Evolutionary conservation across 2,329 filamentous ascomycete genomes (phyloP), one percentile per base, ranked within the genome.

Genomic region (Xylariales sp.): DNA sequence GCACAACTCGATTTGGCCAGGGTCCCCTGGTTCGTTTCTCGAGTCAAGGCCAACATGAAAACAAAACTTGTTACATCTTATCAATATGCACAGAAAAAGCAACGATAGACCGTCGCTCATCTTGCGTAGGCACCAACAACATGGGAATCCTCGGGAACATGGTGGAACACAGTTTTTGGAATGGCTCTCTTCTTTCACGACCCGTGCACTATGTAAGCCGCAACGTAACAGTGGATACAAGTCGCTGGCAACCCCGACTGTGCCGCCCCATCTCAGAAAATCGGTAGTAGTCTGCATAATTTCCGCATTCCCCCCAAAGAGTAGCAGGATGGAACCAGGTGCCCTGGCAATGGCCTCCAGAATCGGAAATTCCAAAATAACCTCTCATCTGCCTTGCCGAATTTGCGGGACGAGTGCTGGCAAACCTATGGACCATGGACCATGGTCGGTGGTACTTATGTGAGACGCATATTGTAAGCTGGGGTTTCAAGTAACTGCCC

Each of bases 231-330:
- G 36, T n/a, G 18, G 21, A 31, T 10, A 27, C 14, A 16, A 25
- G 22, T 11, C 12, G n/a, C 22, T 38, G 35, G 22, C 22, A 21
- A 21, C 19, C 18, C 33, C 33, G 15, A 18, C 33, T 21, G 21
- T 16, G 18, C 24, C 36, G 18, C 25, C 31, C 34, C 31, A 16
- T 18, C 29, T 31, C 25, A 10, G 16, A 18, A 20, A 19, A 39
- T 20, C 4, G 18, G 36, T 24, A 39, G n/a, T n/a, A 39, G 31
- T 39, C 47, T 50, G 51, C 48, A 54, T 51, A 54, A 51, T 47
- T 51, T 49, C 43, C n/a, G n/a, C n/a, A n/a, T n/a, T n/a, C n/a
- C n/a, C n/a, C n/a, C n/a, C n/a, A n/a, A n/a, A 34, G 38, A 40
- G 28, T 40, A 29, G 21, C 38, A 40, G 38, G 28, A 27, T 40